Percentiles rank a stretch among this genome's conserved stretches.
Evolutionary conservation across 2,329 filamentous ascomycete species (phyloP).

Genomic region (Colletotrichum sp.): DNA sequence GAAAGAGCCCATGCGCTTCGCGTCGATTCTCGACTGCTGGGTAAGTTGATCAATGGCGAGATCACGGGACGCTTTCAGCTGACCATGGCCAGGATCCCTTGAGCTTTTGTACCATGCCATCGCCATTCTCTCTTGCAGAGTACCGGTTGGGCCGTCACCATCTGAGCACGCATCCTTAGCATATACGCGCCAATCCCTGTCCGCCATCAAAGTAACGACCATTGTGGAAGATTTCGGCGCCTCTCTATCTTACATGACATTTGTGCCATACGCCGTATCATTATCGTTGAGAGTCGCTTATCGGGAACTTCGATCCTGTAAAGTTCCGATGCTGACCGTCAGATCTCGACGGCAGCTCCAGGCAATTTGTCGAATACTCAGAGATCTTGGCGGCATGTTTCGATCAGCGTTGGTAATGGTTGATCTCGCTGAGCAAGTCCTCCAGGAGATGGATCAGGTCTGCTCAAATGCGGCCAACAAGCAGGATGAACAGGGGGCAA

Average conservation of each 20-base stretch:
- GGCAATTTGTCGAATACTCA: conserved; percentile 24
- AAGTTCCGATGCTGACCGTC: conserved; percentile 20
- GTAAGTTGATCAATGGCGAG: neutral
- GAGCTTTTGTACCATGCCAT: conserved; percentile 27
- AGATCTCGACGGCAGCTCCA: conserved; percentile 22
- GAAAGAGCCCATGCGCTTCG: conserved; percentile 16
- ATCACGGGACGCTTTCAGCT: neutral
- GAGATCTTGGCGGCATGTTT: conserved; percentile 25
- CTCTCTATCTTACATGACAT: conserved; percentile 26
- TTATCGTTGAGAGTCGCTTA: conserved; percentile 27
- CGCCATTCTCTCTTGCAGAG: conserved; percentile 24
- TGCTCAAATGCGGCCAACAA: conserved; percentile 15
- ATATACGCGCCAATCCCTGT: conserved; percentile 22
- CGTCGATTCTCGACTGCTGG: conserved; percentile 22
- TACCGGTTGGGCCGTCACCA: conserved; percentile 5
- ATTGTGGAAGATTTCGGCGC: conserved; percentile 24
- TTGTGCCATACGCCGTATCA: conserved; percentile 27
- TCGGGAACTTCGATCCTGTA: conserved; percentile 25
- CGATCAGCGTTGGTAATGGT: conserved; percentile 27
- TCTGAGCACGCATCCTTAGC: conserved; percentile 18
- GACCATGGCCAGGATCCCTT: conserved; percentile 17
- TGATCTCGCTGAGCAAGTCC: conserved; percentile 24
- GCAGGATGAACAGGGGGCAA: neutral
- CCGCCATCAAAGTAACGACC: conserved; percentile 23
- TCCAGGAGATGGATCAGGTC: conserved; percentile 26